Conservation (phyloP, 2,329 filamentous ascomycete species). For the Alternaria brassicae region DNA sequence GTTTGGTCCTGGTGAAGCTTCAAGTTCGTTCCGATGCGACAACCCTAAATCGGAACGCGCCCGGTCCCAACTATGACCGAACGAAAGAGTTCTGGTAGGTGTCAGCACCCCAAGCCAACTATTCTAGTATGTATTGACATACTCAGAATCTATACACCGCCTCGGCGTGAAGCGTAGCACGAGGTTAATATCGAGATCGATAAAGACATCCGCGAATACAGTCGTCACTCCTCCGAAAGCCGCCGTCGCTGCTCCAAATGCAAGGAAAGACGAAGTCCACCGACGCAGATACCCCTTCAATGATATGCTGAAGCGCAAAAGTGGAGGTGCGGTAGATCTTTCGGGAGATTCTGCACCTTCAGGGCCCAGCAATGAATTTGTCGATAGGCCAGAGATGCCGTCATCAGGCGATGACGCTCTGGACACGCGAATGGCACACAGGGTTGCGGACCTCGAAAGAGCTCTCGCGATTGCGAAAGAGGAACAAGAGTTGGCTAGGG, state of each 20-base stretch:
- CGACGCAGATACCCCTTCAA: constrained; percentile 41
- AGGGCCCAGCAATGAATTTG: neutral
- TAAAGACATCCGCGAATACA: constrained; percentile 28
- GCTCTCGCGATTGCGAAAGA: constrained; percentile 31
- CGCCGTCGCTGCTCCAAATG: constrained; percentile 34
- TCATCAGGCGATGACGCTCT: constrained; percentile 5
- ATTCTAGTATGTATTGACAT: neutral
- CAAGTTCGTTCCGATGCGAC: constrained; percentile 18
- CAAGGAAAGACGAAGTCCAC: constrained; percentile 42
- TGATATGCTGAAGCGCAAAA: constrained; percentile 36
- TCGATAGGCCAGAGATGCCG: neutral
- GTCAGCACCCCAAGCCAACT: neutral
- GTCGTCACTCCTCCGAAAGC: constrained; percentile 44
- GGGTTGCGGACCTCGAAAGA: constrained; percentile 38
- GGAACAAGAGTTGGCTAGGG: constrained; percentile 31
- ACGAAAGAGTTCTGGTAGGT: constrained; percentile 41
- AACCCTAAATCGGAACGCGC: constrained; percentile 24
- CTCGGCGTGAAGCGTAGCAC: constrained; percentile 35
- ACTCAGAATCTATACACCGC: constrained; percentile 34
- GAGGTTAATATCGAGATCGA: constrained; percentile 32
- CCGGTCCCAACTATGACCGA: constrained; percentile 36
- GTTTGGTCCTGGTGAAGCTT: neutral
- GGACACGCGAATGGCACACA: constrained; percentile 18
- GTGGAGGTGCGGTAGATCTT: constrained; percentile 5
- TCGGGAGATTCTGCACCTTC: constrained; percentile 1